phyloP scores from a whole-genome alignment of 352 stramenopile species.

The Phytopythium cucurbitacearum region DNA sequence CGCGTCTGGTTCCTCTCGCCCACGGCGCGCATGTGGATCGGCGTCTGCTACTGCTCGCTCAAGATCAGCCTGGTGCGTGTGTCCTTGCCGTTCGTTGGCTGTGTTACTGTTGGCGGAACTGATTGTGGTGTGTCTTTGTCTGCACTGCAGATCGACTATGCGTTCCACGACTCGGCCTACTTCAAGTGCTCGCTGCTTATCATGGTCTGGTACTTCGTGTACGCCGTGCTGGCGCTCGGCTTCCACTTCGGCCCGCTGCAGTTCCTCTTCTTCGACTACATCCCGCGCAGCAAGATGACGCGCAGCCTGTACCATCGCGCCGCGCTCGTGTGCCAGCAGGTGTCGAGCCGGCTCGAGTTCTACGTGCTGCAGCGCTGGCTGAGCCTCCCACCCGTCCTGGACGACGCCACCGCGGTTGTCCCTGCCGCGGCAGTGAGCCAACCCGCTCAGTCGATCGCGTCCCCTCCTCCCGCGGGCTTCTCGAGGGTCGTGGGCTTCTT shows the following conservation, averaged over 20 bases:
- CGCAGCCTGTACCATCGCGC: conserved; percentile 41
- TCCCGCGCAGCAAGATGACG: conserved; percentile 49
- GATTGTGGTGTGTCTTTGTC: conserved; percentile 1
- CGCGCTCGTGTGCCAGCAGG: conserved; percentile 26
- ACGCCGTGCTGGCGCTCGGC: conserved; percentile 58
- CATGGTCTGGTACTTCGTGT: conserved; percentile 67
- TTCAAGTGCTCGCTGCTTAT: conserved; percentile 54
- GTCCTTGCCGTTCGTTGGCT: not conserved
- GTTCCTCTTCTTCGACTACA: conserved; percentile 78
- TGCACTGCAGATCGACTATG: conserved; percentile 59
- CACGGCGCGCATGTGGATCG: conserved; percentile 60
- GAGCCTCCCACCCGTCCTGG: conserved; percentile 22
- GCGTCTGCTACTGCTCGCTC: conserved; percentile 63
- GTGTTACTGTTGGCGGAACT: conserved; percentile 2
- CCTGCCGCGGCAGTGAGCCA: conserved; percentile 6
- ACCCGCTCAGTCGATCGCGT: conserved; percentile 3
- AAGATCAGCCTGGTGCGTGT: conserved; percentile 70
- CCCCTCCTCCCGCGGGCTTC: conserved; percentile 13
- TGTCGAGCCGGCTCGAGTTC: conserved; percentile 39
- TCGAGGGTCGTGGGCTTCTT: conserved; percentile 56
- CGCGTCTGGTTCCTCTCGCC: conserved; percentile 61
- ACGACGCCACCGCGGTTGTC: conserved; percentile 6
- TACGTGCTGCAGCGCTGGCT: conserved; percentile 56
- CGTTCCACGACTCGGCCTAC: conserved; percentile 73
- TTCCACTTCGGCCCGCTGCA: conserved; percentile 77